Evolutionary conservation across 1,139 yeast species (phyloP).

Genomic region (Spathaspora sp.): DNA sequence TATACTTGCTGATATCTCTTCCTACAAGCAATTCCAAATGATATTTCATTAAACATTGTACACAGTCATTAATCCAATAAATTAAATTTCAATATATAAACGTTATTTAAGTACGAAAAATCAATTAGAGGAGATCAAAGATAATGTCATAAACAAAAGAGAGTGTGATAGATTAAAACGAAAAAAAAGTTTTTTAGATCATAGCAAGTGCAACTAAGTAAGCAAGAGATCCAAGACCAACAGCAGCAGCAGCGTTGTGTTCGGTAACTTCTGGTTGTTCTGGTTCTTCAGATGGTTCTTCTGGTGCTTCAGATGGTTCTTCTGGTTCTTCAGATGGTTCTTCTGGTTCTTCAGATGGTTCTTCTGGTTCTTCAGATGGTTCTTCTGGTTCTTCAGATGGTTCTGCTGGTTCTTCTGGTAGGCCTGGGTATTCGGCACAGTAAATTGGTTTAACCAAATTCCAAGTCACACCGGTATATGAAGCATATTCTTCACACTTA

Average conservation of each 20-base stretch:
- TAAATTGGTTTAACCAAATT: not conserved
- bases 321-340: not conserved
- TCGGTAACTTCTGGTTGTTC: not conserved
- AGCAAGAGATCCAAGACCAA: not conserved
- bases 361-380: slow-evolving; percentile 1
- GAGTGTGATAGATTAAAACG: no score
- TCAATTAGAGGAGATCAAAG: no score
- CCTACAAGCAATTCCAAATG: no score
- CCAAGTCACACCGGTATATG: not conserved
- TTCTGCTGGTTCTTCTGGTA: slow-evolving; percentile 2
- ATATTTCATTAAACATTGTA: no score
- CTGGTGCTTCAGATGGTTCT: not conserved
- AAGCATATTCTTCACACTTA: slow-evolving; percentile 1
- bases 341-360: not conserved
- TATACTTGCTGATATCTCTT: no score
- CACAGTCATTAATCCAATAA: no score
- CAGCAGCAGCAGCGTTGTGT: not conserved
- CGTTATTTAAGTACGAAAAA: no score
- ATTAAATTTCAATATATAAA: no score
- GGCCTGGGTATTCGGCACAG: not conserved
- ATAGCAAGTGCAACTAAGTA: not conserved
- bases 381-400: not conserved
- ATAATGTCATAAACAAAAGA: no score
- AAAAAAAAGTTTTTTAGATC: not conserved
- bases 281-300: not conserved